These are phyloP conservation scores for Lachnellula subtilissima DNA, from an alignment of 2,329 filamentous ascomycete species.

Conservation along the genomic window DNA sequence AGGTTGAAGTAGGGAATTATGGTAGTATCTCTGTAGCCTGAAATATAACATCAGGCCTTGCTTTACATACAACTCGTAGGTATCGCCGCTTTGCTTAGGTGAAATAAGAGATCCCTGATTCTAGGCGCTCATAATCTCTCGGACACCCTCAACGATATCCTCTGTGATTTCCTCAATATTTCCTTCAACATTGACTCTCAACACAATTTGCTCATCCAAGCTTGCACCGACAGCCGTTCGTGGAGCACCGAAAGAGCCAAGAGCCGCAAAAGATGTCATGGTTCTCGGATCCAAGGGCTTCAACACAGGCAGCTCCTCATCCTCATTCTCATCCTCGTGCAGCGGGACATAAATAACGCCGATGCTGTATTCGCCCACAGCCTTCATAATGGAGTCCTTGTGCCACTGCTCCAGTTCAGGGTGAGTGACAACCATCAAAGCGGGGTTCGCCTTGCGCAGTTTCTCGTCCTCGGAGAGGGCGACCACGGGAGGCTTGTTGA, in stretches of 20 bases:
- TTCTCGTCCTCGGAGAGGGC: slow-evolving; percentile 20
- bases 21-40: too few species aligned
- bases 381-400: slow-evolving; percentile 23
- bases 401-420: slow-evolving; percentile 31
- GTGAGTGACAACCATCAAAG: slow-evolving; percentile 30
- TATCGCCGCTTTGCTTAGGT: too few species aligned
- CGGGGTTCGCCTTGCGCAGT: slow-evolving; percentile 23
- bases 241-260: slow-evolving; percentile 10
- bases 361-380: slow-evolving; percentile 28
- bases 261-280: slow-evolving; percentile 19
- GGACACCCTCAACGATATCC: slow-evolving; percentile 22
- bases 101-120: too few species aligned
- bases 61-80: too few species aligned
- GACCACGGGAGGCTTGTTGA: slow-evolving; percentile 10
- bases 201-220: slow-evolving; percentile 24
- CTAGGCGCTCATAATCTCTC: slow-evolving; percentile 11
- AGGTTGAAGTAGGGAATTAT: too few species aligned
- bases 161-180: slow-evolving; percentile 21
- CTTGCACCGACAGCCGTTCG: neutral
- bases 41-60: too few species aligned
- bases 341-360: slow-evolving; percentile 32
- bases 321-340: neutral
- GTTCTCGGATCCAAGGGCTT: slow-evolving; percentile 27
- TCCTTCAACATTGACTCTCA: slow-evolving; percentile 18
- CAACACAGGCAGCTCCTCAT: slow-evolving; percentile 25